These are phyloP conservation scores for Schizothecium vesticola DNA, from an alignment of 495 filamentous ascomycete species.

Conservation along the genomic window DNA sequence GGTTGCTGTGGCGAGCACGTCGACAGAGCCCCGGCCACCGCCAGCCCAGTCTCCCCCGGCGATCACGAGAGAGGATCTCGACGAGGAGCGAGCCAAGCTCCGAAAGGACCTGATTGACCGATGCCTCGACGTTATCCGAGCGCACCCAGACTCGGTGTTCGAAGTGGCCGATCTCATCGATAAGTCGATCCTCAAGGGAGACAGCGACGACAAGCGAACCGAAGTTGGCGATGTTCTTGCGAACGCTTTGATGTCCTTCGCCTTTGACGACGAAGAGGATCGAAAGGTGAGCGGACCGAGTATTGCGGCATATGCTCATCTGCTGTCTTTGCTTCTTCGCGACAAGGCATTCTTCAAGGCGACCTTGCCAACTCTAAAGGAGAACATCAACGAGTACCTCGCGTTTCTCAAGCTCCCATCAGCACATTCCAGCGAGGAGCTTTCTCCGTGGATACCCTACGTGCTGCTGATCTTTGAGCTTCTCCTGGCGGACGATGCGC, in stretches of 20 bases:
- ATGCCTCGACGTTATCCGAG: conserved; percentile 81
- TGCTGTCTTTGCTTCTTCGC: conserved; percentile 82
- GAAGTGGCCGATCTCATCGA: conserved; percentile 74
- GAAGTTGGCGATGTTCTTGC: conserved; percentile 80
- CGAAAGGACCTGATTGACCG: conserved; percentile 78
- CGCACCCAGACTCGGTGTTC: conserved; percentile 83
- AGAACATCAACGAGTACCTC: conserved; percentile 70
- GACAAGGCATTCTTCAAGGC: conserved; percentile 74
- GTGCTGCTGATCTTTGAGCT: conserved; percentile 87
- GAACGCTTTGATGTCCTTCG: conserved; percentile 79
- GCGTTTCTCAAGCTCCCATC: conserved; percentile 73
- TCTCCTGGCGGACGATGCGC: conserved; percentile 78
- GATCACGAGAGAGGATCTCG: conserved; percentile 73
- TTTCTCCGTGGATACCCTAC: conserved; percentile 87
- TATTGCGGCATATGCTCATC: conserved; percentile 87
- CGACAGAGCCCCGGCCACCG: conserved; percentile 4
- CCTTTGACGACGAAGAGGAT: conserved; percentile 70
- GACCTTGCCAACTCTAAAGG: conserved; percentile 67
- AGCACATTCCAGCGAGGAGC: conserved; percentile 61
- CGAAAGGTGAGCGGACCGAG: conserved; percentile 54
- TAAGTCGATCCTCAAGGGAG: conserved; percentile 56
- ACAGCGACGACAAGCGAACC: conserved; percentile 56
- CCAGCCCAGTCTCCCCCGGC: background rate
- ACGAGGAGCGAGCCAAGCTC: conserved; percentile 66
- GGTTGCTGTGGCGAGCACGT: background rate